Evolutionary conservation across 1,139 yeast species (phyloP), one percentile per base, ranked within the genome.

Genomic region (Debaryomyces sp.): DNA sequence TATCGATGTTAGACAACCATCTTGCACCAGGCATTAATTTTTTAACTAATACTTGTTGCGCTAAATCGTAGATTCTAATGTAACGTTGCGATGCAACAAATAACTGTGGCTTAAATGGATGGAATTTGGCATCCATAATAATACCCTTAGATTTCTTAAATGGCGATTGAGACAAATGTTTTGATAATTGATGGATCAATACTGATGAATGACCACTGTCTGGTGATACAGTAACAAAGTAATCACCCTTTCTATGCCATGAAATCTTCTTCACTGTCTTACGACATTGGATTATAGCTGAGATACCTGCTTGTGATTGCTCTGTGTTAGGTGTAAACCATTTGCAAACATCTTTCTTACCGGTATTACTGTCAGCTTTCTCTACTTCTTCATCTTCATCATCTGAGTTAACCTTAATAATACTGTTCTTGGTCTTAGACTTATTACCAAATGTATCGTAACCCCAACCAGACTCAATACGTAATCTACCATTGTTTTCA

Each of bases 181-280:
- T 91, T 5, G 97, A 89, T 45, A 94, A 73, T 73, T 94, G 98
- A 70, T 94, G 99, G 56, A 94, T 90, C 51, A 95, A 77, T 39
- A 94, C 97, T 5, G 98, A 87, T 6, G 95, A 82, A 63, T 90
- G 86, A 52, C 89, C 90, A 48, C 90, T 87, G 50, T 89, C 94
- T 43, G 98, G 98, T 10, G 96, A 85, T 21, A 90, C 96, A 3
- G 96, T 86, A 54, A 94, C 96, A 59, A 95, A 89, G 66, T 94
- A 94, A 72, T 94, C 99, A 63, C 99, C 99, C 63, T 89, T 87
- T 67, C 97, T 81, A 68, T 94, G 99, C 99, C 99, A 94, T 56
- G 96, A 82, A 15, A 94, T 61, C 63, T 85, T 87, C 71, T 90
- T 91, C 56, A 94, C 81, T 1, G 89, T 78, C 66, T 85, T 88